Conservation (phyloP, 2,329 filamentous ascomycete genomes). For the Alternaria brassicae region DNA sequence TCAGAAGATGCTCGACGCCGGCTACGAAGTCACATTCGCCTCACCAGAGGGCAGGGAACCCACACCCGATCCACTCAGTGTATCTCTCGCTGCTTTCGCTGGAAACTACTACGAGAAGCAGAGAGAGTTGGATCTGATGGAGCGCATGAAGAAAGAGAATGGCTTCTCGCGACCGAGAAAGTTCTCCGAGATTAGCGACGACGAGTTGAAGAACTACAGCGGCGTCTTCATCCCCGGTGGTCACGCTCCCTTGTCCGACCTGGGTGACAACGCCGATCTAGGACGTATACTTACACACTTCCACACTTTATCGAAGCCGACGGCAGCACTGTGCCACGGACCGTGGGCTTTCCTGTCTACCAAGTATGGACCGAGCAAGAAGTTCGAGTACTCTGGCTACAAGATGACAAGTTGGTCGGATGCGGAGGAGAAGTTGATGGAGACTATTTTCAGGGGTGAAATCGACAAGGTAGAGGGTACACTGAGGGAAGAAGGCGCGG, state of each 20-base stretch:
- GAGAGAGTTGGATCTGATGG: constrained; percentile 52
- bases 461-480: constrained; percentile 53
- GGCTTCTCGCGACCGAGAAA: constrained; percentile 51
- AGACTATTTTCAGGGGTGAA: constrained; percentile 53
- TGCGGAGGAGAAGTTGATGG: constrained; percentile 56
- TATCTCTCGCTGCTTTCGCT: constrained; percentile 53
- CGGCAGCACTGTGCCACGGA: constrained; percentile 57
- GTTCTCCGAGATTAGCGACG: constrained; percentile 51
- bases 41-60: constrained; percentile 54
- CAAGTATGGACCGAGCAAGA: constrained; percentile 41
- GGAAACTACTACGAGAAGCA: constrained; percentile 57
- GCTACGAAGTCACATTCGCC: constrained; percentile 56
- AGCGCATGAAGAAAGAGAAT: constrained; percentile 56
- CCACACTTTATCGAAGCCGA: constrained; percentile 52
- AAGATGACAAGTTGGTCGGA: constrained; percentile 57
- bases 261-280: constrained; percentile 53
- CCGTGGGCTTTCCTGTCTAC: constrained; percentile 56
- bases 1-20: constrained; percentile 36
- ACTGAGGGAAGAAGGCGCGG: constrained; percentile 51
- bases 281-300: constrained; percentile 54
- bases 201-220: constrained; percentile 49
- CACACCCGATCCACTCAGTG: constrained; percentile 52
- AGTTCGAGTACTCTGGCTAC: constrained; percentile 57
- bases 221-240: constrained; percentile 57
- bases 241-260: constrained; percentile 54